These are phyloP conservation scores for Cutaneotrichosporon spelunceum DNA, from an alignment of 1,284 basidiomycete species.

Conservation along the genomic window DNA sequence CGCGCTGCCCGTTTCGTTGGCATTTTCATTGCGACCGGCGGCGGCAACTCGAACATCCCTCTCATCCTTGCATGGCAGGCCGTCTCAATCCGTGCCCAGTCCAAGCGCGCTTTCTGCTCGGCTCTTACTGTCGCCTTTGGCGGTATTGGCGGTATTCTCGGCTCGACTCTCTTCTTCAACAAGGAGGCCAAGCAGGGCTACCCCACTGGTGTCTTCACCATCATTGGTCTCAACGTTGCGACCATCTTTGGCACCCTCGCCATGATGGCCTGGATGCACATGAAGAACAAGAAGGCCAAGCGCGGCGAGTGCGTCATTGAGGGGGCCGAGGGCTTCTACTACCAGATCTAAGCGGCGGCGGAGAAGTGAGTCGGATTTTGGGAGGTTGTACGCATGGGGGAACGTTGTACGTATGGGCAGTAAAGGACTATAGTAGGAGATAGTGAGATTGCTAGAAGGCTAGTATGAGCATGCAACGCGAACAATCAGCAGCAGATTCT, in stretches of 20 bases:
- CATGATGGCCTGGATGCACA: conserved; percentile 17
- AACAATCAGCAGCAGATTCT: too few relatives aligned
- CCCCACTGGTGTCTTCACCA: conserved; percentile 27
- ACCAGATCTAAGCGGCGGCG: conserved; percentile 15
- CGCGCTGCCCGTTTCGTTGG: conserved; percentile 27
- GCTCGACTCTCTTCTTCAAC: conserved; percentile 37
- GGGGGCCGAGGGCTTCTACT: conserved; percentile 13
- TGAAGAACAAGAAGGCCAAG: conserved; percentile 21
- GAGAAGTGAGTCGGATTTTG: neutral
- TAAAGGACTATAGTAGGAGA: neutral
- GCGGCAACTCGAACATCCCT: conserved; percentile 40
- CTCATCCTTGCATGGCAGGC: conserved; percentile 43
- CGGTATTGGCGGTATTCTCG: conserved; percentile 53
- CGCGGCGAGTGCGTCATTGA: conserved; percentile 9
- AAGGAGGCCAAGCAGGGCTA: conserved; percentile 32
- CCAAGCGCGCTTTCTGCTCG: conserved; percentile 46
- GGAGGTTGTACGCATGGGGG: neutral
- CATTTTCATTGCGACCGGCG: conserved; percentile 50
- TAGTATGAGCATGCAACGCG: neutral
- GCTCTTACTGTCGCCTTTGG: conserved; percentile 51
- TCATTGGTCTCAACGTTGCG: conserved; percentile 31
- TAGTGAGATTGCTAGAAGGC: neutral
- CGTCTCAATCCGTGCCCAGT: conserved; percentile 52
- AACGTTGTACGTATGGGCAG: too few relatives aligned
- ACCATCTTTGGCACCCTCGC: conserved; percentile 21